Evolutionary conservation across 495 filamentous ascomycete genomes (phyloP), one percentile per base, ranked within the genome.

Genomic region (Aspergillus asperescens): DNA sequence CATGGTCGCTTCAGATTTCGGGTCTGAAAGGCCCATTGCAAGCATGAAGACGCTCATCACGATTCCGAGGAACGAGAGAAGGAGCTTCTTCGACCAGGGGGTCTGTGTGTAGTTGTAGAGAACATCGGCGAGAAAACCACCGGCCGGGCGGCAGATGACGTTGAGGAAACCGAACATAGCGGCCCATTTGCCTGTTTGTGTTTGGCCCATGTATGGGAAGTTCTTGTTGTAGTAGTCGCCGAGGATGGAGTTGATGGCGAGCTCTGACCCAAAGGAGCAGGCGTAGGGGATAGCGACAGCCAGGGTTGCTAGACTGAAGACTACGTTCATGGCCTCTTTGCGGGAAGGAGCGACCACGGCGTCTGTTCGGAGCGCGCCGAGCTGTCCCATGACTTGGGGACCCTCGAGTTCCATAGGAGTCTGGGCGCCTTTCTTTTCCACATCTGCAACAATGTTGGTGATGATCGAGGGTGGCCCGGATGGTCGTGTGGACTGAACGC

Each of bases 161-260:
- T 96, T 95, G 23, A 96, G 72, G 43, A 96, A 83, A 8, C 90
- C 90, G 63, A 94, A 96, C 83, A 94, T 92, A 48, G 90, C 88
- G 0, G 89, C 87, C 84, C 86, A 94, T 57, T 81, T 77, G 2
- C 87, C 81, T 6, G 85, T 81, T 20, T 75, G 67, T 7, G 88
- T 91, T 65, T 91, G 88, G 5, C 79, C 79, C 41, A 95, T 82
- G 10, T 64, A 42, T 1, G 84, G 82, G 74, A 94, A 94, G 64
- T 90, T 87, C 48, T 83, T 75, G 35, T 77, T 61, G 69, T 94
- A 95, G 77, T 90, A 95, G 4, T 84, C 66, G 43, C 85, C 83
- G 5, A 95, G 81, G 49, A 92, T 81, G 23, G 83, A 80, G 77
- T 95, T 92, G 72, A 95, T 86, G 57, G 90, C 80, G 9, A 95